These are phyloP conservation scores for Paraconiothyrium sp. DNA, from an alignment of 2,329 filamentous ascomycete genomes.

Conservation along the genomic window DNA sequence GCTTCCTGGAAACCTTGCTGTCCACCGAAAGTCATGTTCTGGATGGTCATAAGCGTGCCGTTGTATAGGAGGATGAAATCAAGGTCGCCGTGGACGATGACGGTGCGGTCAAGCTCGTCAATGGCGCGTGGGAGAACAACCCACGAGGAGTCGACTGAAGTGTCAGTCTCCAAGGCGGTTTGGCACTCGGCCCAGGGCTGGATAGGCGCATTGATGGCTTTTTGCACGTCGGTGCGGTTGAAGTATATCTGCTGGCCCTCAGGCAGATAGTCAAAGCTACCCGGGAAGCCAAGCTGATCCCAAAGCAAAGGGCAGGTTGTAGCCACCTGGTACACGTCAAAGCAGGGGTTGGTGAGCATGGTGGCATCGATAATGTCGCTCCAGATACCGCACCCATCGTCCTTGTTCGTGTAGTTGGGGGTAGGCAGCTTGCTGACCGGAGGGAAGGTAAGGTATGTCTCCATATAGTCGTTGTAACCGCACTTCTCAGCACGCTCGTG, in stretches of 20 bases:
- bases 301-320: conserved; percentile 76
- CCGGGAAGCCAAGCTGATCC: conserved; percentile 75
- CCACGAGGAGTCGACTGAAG: conserved; percentile 63
- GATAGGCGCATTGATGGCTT: conserved; percentile 71
- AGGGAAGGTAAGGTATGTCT: conserved; percentile 73
- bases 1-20: conserved; percentile 71
- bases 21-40: conserved; percentile 85
- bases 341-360: conserved; percentile 75
- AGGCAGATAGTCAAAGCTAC: conserved; percentile 71
- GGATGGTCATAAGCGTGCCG: conserved; percentile 75
- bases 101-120: conserved; percentile 73
- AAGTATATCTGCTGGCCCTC: conserved; percentile 72
- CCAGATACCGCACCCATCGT: conserved; percentile 68
- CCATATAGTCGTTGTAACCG: conserved; percentile 69
- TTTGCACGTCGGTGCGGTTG: conserved; percentile 74
- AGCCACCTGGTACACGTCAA: conserved; percentile 77
- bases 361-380: conserved; percentile 65
- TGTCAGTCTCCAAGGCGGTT: conserved; percentile 62
- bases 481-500: conserved; percentile 64
- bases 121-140: conserved; percentile 75
- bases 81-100: conserved; percentile 76
- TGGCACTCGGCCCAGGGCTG: conserved; percentile 67
- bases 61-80: conserved; percentile 75
- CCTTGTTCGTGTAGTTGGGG: conserved; percentile 55
- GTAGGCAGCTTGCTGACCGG: conserved; percentile 68